Conservation (phyloP, 257 asterid species). For the Sherardia arvensis region DNA sequence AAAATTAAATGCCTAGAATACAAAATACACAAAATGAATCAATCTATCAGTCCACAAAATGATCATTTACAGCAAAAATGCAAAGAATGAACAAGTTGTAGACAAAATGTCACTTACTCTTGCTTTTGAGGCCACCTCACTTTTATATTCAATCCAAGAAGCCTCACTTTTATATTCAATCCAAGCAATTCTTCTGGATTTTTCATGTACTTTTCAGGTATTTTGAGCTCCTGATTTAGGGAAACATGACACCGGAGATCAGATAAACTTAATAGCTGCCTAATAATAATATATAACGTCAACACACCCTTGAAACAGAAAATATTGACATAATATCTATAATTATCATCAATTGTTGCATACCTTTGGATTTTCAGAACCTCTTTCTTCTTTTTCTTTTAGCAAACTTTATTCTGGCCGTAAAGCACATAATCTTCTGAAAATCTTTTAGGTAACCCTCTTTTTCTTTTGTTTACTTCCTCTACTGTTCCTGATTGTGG, state of each 20-base stretch:
- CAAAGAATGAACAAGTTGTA: too few relatives aligned
- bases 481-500: too few relatives aligned
- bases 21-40: too few relatives aligned
- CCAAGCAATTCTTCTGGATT: constrained; percentile 43
- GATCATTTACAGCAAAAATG: too few relatives aligned
- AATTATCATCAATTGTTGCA: background rate
- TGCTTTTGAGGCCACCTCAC: constrained; percentile 39
- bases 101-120: too few relatives aligned
- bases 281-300: too few relatives aligned
- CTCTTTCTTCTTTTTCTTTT: background rate
- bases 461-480: background rate
- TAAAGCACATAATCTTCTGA: background rate
- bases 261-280: too few relatives aligned
- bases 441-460: background rate
- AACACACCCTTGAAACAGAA: too few relatives aligned
- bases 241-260: too few relatives aligned
- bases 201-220: constrained; percentile 10
- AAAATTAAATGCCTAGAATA: too few relatives aligned
- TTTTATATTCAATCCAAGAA: too few relatives aligned
- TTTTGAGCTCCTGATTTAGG: background rate
- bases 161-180: background rate
- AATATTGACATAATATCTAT: background rate
- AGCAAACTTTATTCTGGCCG: background rate
- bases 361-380: background rate
- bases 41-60: too few relatives aligned